phyloP scores from a whole-genome alignment of 768 basidiomycete species.

The Coprinopsis strossmayeri region DNA sequence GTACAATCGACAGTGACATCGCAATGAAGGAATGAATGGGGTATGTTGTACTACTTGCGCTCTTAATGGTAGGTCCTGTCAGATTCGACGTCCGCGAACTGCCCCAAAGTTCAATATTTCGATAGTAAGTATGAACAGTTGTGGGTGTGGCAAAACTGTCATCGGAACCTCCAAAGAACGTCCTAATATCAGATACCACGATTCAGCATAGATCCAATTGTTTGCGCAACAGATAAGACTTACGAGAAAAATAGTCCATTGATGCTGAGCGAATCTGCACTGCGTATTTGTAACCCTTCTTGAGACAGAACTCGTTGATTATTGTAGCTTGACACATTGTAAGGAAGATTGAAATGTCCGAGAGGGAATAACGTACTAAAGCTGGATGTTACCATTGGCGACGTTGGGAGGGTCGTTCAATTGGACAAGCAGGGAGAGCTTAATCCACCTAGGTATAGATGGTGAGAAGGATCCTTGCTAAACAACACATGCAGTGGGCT shows the following conservation, averaged over 20 bases:
- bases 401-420: slow-evolving; percentile 61
- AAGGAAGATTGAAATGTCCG: neutral
- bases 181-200: slow-evolving; percentile 35
- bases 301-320: slow-evolving; percentile 57
- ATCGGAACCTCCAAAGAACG: slow-evolving; percentile 81
- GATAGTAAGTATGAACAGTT: slow-evolving; percentile 68
- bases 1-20: neutral
- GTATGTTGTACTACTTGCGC: slow-evolving; percentile 13
- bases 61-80: slow-evolving; percentile 26
- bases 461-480: neutral
- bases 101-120: slow-evolving; percentile 65
- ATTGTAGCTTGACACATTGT: slow-evolving; percentile 48
- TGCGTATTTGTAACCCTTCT: slow-evolving; percentile 58
- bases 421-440: slow-evolving; percentile 68
- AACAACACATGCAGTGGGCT: slow-evolving; percentile 18
- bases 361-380: slow-evolving; percentile 47
- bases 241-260: slow-evolving; percentile 80
- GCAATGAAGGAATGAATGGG: neutral
- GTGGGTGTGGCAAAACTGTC: slow-evolving; percentile 63
- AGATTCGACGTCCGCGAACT: slow-evolving; percentile 44
- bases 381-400: slow-evolving; percentile 68
- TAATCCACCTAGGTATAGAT: slow-evolving; percentile 49
- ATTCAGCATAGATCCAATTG: neutral
- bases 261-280: slow-evolving; percentile 39
- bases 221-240: slow-evolving; percentile 19